Conservation (phyloP, 2,329 filamentous ascomycete genomes). For the Coleophoma crateriformis region DNA sequence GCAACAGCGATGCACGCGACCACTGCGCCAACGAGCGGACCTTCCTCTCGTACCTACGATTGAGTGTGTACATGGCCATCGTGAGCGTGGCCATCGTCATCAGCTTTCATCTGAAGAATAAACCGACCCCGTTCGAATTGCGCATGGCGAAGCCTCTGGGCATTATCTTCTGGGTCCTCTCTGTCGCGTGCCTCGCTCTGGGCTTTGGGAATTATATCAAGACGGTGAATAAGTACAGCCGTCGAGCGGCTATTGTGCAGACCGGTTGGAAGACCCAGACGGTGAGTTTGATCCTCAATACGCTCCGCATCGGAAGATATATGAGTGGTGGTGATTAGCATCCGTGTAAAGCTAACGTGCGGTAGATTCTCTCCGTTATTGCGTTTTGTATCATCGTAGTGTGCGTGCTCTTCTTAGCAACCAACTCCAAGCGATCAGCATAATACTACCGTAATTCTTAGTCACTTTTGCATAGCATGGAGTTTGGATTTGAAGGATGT, state of each 20-base stretch:
- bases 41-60: slow-evolving; percentile 86
- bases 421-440: slow-evolving; percentile 24
- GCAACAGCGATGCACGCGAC: slow-evolving; percentile 56
- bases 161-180: slow-evolving; percentile 79
- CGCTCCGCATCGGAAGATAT: background rate
- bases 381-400: slow-evolving; percentile 59
- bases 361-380: slow-evolving; percentile 55
- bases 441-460: background rate
- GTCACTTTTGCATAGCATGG: background rate
- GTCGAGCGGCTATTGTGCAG: slow-evolving; percentile 78
- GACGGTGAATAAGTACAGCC: slow-evolving; percentile 74
- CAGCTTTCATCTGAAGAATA: slow-evolving; percentile 81
- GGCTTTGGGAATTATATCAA: slow-evolving; percentile 86
- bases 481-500: background rate
- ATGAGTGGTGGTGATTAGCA: background rate
- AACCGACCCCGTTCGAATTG: slow-evolving; percentile 65
- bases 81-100: slow-evolving; percentile 87
- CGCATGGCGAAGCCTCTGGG: slow-evolving; percentile 80
- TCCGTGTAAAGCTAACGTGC: background rate
- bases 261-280: slow-evolving; percentile 88
- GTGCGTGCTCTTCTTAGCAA: slow-evolving; percentile 55
- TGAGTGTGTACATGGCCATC: slow-evolving; percentile 86
- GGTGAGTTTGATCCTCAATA: slow-evolving; percentile 34
- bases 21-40: slow-evolving; percentile 48
- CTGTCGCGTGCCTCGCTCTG: slow-evolving; percentile 67